These are phyloP conservation scores for Dendrocalamus latiflorus DNA, from an alignment of 202 grass and related monocot species.

Conservation along the genomic window DNA sequence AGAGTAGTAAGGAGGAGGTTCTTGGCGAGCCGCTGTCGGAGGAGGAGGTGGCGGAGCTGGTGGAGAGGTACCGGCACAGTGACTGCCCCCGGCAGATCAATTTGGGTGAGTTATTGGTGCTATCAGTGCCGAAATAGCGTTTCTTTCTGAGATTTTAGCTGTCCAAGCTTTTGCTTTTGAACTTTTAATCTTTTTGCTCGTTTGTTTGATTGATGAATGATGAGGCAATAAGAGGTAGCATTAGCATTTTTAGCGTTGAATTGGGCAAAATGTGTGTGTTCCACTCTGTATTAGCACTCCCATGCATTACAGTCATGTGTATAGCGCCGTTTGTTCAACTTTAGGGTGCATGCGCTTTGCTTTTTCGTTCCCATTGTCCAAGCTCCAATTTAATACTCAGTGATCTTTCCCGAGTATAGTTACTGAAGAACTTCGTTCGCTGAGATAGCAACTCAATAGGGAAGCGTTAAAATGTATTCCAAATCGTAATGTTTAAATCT, in stretches of 20 bases:
- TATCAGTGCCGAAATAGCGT: not conserved
- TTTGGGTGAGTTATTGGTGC: conserved; percentile 37
- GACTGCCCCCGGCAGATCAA: conserved; percentile 83
- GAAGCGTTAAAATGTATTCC: not conserved
- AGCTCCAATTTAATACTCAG: too few relatives aligned
- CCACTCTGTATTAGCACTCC: not conserved
- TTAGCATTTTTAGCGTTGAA: not conserved
- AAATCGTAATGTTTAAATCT: not conserved
- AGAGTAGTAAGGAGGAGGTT: conserved; percentile 25
- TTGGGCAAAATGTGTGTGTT: not conserved
- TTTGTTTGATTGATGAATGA: not conserved
- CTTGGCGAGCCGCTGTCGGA: conserved; percentile 49
- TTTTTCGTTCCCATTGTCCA: too few relatives aligned
- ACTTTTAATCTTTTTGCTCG: too few relatives aligned
- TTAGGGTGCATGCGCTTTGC: too few relatives aligned
- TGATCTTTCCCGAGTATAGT: too few relatives aligned
- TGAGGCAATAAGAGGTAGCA: not conserved
- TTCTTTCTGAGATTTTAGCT: not conserved
- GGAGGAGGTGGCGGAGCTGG: conserved; percentile 51
- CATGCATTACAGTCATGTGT: not conserved
- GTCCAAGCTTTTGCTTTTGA: not conserved
- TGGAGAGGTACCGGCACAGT: conserved; percentile 64
- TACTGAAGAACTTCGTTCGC: too few relatives aligned
- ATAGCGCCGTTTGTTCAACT: too few relatives aligned
- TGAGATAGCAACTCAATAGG: not conserved